These are phyloP conservation scores for Xylariaceae sp. DNA, from an alignment of 2,329 filamentous ascomycete genomes.

Conservation along the genomic window DNA sequence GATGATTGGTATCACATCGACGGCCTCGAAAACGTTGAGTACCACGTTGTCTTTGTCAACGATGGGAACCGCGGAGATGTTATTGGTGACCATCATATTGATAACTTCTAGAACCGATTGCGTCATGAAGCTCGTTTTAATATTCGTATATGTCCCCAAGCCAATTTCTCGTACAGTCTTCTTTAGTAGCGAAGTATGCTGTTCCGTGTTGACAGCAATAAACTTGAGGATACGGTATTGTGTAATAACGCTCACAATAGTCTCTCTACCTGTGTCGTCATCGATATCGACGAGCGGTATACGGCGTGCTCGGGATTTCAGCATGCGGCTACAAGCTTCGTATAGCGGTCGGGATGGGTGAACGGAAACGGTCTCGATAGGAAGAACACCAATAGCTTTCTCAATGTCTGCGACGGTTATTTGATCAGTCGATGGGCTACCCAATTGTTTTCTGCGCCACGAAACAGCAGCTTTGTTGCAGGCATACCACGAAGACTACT, in stretches of 20 bases:
- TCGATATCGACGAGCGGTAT: conserved; percentile 93
- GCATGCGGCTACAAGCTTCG: conserved; percentile 91
- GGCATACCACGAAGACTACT: conserved; percentile 80
- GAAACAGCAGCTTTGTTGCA: conserved; percentile 9
- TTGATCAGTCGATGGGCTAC: conserved; percentile 9
- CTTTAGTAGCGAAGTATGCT: conserved; percentile 81
- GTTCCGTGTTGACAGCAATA: conserved; percentile 85
- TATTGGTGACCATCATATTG: conserved; percentile 84
- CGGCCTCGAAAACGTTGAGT: conserved; percentile 94
- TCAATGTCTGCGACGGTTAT: conserved; percentile 68
- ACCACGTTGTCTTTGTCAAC: conserved; percentile 73
- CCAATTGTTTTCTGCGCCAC: conserved; percentile 7
- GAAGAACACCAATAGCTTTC: conserved; percentile 82
- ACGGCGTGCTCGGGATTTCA: conserved; percentile 84
- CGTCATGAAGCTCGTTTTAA: conserved; percentile 82
- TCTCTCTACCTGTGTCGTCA: conserved; percentile 86
- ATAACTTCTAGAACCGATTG: conserved; percentile 93
- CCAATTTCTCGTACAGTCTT: conserved; percentile 81
- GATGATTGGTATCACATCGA: conserved; percentile 94
- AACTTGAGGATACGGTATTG: conserved; percentile 99
- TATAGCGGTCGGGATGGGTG: conserved; percentile 87
- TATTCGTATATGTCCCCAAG: conserved; percentile 76
- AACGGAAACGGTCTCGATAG: conserved; percentile 93
- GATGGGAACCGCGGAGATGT: conserved; percentile 92
- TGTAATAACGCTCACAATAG: conserved; percentile 94